phyloP scores from a whole-genome alignment of 805 yeast species.

The Priceomyces haplophilus region DNA sequence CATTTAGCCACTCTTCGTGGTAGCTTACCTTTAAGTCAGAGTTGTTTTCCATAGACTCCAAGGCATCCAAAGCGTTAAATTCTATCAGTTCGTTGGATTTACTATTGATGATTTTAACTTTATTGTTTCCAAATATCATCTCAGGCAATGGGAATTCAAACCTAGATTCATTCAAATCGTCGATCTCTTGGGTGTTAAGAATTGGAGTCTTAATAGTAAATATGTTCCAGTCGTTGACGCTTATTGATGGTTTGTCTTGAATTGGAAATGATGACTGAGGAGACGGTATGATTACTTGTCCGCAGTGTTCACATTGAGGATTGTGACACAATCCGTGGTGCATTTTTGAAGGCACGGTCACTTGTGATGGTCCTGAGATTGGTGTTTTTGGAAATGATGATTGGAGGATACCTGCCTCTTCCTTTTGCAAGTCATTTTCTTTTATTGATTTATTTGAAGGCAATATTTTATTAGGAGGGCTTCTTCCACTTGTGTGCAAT shows the following conservation, averaged over 20 bases:
- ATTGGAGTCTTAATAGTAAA: constrained; percentile 74
- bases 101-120: constrained; percentile 49
- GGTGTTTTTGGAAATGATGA: background rate
- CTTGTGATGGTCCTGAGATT: constrained; percentile 6
- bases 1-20: constrained; percentile 73
- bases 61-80: constrained; percentile 77
- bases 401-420: background rate
- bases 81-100: constrained; percentile 44
- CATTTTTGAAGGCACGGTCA: constrained; percentile 42
- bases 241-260: constrained; percentile 64
- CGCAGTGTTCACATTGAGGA: constrained; percentile 62
- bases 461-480: constrained; percentile 7
- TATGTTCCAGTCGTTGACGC: constrained; percentile 73
- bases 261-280: constrained; percentile 66
- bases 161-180: constrained; percentile 53
- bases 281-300: constrained; percentile 72
- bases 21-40: constrained; percentile 64
- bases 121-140: constrained; percentile 91
- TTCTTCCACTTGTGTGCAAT: constrained; percentile 46
- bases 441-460: background rate
- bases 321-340: constrained; percentile 37
- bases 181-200: constrained; percentile 69
- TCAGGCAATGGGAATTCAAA: constrained; percentile 88
- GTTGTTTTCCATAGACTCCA: constrained; percentile 34
- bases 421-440: background rate